A percentile compares a stretch with the other conserved stretches of the same genome.
phyloP scores from a whole-genome alignment of 2,329 filamentous ascomycete species.

The Coniochaeta sp. region DNA sequence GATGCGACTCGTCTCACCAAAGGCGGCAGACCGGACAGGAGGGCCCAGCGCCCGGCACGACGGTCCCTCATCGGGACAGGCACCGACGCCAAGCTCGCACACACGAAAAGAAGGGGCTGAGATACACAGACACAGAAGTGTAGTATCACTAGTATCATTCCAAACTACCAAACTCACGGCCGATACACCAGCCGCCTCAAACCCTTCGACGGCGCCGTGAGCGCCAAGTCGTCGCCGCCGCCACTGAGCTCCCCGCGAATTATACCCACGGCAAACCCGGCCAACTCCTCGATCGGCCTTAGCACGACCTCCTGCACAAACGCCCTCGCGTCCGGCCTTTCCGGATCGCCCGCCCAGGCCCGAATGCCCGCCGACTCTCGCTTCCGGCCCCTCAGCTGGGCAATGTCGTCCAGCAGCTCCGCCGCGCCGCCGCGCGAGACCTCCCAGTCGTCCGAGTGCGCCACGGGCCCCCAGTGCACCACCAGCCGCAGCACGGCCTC shows the following conservation, averaged over 20 bases:
- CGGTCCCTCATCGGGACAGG: neutral
- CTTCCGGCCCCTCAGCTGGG: constrained; percentile 35
- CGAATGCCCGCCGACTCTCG: constrained; percentile 34
- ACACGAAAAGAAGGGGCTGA: neutral
- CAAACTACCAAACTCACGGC: neutral
- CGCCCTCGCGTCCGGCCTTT: constrained; percentile 26
- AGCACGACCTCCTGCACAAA: constrained; percentile 46
- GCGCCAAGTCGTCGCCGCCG: neutral
- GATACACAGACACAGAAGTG: neutral
- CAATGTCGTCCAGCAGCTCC: constrained; percentile 41
- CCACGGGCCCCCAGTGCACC: constrained; percentile 30
- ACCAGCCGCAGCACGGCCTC: constrained; percentile 46
- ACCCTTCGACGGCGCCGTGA: neutral
- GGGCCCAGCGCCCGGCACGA: neutral
- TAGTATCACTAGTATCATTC: no score
- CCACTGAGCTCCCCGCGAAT: constrained; percentile 30
- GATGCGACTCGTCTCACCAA: neutral
- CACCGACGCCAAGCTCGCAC: neutral
- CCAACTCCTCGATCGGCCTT: constrained; percentile 37
- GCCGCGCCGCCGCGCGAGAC: constrained; percentile 33
- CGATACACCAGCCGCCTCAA: neutral
- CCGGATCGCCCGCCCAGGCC: constrained; percentile 34
- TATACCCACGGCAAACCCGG: constrained; percentile 35
- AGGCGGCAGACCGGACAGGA: constrained; percentile 6
- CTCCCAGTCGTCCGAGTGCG: constrained; percentile 38